Evolutionary conservation across 345 rosid genomes (phyloP).

Genomic region (Camelina laxa): DNA sequence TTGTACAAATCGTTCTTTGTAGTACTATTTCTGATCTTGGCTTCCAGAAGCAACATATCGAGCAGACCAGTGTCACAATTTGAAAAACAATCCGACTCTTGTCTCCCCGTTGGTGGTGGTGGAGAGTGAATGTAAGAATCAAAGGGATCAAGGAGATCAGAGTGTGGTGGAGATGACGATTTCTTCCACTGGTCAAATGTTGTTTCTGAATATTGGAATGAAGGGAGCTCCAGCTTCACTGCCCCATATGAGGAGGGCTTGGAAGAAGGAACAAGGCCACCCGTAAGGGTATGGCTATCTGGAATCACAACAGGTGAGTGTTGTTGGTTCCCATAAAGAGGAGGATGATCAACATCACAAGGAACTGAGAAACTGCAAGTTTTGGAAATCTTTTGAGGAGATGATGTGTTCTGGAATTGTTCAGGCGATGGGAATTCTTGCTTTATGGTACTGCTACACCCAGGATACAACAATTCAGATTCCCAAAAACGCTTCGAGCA

Average conservation of each 20-base stretch:
- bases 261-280: slow-evolving; percentile 86
- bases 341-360: slow-evolving; percentile 64
- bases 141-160: slow-evolving; percentile 55
- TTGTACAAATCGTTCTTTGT: slow-evolving; percentile 69
- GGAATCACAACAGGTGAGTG: slow-evolving; percentile 58
- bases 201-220: slow-evolving; percentile 95
- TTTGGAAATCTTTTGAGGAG: slow-evolving; percentile 46
- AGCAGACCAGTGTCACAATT: slow-evolving; percentile 80
- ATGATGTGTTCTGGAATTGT: slow-evolving; percentile 53
- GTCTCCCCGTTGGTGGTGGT: slow-evolving; percentile 49
- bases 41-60: slow-evolving; percentile 84
- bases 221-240: slow-evolving; percentile 99
- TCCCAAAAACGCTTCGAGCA: slow-evolving; percentile 68
- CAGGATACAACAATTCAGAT: slow-evolving; percentile 51
- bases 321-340: slow-evolving; percentile 46
- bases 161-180: slow-evolving; percentile 54
- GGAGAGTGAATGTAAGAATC: slow-evolving; percentile 82
- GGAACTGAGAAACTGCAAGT: slow-evolving; percentile 53
- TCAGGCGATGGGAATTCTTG: slow-evolving; percentile 56
- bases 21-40: slow-evolving; percentile 64
- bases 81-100: slow-evolving; percentile 57
- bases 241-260: slow-evolving; percentile 64
- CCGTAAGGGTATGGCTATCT: slow-evolving; percentile 74
- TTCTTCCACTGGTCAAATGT: slow-evolving; percentile 69
- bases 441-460: slow-evolving; percentile 51